Base-by-base conservation (phyloP, 2,329 filamentous ascomycete species). In the Exophiala sp. region DNA sequence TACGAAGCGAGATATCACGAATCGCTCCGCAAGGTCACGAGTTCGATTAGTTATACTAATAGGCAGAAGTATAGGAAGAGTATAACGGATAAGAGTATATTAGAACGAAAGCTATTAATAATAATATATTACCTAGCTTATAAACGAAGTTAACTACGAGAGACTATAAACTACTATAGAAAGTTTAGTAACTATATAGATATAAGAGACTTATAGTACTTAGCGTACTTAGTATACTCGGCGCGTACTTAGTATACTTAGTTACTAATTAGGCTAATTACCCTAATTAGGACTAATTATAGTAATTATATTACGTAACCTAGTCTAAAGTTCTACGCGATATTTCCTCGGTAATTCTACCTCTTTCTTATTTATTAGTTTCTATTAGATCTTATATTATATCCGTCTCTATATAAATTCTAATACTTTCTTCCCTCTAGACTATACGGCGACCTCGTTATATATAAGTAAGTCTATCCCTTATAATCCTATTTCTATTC, bases 81-180 rank as follows among this genome's bases (percentile, higher is more conserved):
- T 34, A 34, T 34, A 34, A 13, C 6, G 24, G 6, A 34, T 6
- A 34, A 34, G 30, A n/a, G 30, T 27, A 27, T 6, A 10, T 27
- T 10, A 27, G 24, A 27, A 34, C 30, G 30, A 34, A 16, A n/a
- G 6, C 2, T 34, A 34, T 34, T n/a, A 34, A 34, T n/a, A n/a
- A 34, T 34, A n/a, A 13, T 34, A 34, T 11, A 6, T 6, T 34
- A n/a, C n/a, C 30, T 34, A 34, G 14, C 13, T 34, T 34, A n/a
- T 34, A n/a, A 34, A 13, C 11, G 14, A 34, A 16, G 30, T 34
- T 34, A n/a, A 34, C 30, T 34, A 34, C 30, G 30, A 34, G 30
- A 34, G 30, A 34, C 30, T 34, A 34, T 34, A n/a, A 34, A 34
- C 30, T 34, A n/a, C 30, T 34, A 34, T 34, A n/a, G 24, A 34